A percentile compares a stretch with the other conserved stretches of the same genome.
phyloP scores from a whole-genome alignment of 352 stramenopile species.

The Globisporangium sylvaticum region DNA sequence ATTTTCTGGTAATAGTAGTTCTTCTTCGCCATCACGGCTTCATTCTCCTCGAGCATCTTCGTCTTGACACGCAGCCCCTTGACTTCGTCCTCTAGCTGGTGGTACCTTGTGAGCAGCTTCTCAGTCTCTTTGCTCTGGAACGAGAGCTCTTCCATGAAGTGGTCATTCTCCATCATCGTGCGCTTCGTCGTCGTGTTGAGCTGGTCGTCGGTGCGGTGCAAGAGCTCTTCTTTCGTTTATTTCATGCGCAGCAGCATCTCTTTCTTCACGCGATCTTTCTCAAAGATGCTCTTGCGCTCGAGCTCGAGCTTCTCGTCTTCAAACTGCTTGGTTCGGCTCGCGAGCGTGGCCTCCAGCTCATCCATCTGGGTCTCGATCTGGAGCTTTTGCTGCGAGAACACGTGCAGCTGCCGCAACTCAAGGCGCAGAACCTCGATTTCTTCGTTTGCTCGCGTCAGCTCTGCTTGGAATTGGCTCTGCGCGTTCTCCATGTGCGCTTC shows the following conservation, averaged over 20 bases:
- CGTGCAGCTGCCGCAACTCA: constrained; percentile 43
- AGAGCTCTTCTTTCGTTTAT: constrained; percentile 48
- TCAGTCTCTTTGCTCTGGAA: constrained; percentile 75
- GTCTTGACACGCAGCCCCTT: constrained; percentile 41
- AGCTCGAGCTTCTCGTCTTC: constrained; percentile 36
- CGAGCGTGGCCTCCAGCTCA: constrained; percentile 34
- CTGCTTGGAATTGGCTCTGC: constrained; percentile 14
- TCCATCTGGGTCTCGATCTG: constrained; percentile 34
- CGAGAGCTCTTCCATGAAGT: constrained; percentile 66
- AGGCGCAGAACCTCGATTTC: constrained; percentile 25
- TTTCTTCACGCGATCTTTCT: constrained; percentile 66
- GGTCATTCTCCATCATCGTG: constrained; percentile 79
- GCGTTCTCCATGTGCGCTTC: constrained; percentile 12
- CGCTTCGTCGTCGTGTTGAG: constrained; percentile 66
- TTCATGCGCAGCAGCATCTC: constrained; percentile 57
- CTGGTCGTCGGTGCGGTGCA: constrained; percentile 60
- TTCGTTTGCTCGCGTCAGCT: constrained; percentile 17
- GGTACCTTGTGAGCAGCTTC: constrained; percentile 46
- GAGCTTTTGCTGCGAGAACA: constrained; percentile 52
- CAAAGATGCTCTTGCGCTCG: constrained; percentile 56
- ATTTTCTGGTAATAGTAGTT: constrained; percentile 73
- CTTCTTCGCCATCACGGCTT: constrained; percentile 55
- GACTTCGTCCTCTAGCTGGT: constrained; percentile 43
- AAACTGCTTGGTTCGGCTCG: constrained; percentile 20
- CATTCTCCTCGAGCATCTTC: constrained; percentile 48